Base-by-base conservation (phyloP, 1,284 basidiomycete genomes). In the Ceratobasidium sp. region DNA sequence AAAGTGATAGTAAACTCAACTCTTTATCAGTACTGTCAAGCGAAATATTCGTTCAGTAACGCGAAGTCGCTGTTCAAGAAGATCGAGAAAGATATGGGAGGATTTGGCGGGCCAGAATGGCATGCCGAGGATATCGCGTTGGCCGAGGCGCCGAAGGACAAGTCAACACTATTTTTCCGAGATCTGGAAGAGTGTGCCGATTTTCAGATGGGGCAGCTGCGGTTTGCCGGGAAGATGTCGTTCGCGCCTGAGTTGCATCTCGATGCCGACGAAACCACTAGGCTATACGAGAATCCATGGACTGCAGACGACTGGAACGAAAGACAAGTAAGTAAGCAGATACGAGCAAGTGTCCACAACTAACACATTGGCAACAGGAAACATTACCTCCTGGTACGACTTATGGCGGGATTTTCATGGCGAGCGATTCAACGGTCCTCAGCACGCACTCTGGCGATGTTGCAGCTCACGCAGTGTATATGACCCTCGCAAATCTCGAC, bases 321-420 rank as follows among this genome's bases (percentile, higher is more conserved):
- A 70, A 26, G 23, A 33, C 68, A 70, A 33, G 68, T 70, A 40
- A 40, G 68, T 56, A 64, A 33, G 44, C 15, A 33, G 58, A 42
- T 18, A 42, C n/a, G 2, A 40, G 15, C 12, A 1, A n/a, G 20
- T 40, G 23, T 42, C 39, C 42, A 6, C 44, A 13, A 39, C 20
- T 20, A 12, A n/a, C 13, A 64, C 13, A 64, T 33, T 33, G 33
- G 3, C 4, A 7, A 64, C 20, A 42, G 40, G 20, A 64, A 10
- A 20, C 23, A 6, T 61, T 61, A 28, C 58, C 58, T 6, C 5
- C 26, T 9, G 58, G 58, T 9, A 61, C 58, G 3, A 69, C 46
- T 10, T 23, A 5, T 6, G 67, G 67, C 49, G 67, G 44, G 6
- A n/a, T 49, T 4, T 20, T 69, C 1, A 4, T 69, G 12, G 49